These are phyloP conservation scores for Staphylotrichum tortipilum DNA, from an alignment of 495 filamentous ascomycete species.

Conservation along the genomic window DNA sequence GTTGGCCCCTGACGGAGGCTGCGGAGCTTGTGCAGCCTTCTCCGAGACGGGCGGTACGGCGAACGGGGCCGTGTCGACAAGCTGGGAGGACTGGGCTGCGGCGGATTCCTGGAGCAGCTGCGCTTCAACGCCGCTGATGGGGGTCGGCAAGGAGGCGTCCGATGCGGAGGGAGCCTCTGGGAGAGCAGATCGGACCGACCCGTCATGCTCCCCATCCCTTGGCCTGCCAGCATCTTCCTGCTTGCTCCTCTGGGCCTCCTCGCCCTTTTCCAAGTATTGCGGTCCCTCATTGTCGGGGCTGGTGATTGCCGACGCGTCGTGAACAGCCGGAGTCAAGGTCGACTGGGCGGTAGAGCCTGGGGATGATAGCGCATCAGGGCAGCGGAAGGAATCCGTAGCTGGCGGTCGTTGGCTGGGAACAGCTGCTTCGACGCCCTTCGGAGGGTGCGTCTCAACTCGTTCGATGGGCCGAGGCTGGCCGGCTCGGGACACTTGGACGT, in stretches of 20 bases:
- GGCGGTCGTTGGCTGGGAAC: slow-evolving; percentile 5
- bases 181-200: not conserved
- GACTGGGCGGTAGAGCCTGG: slow-evolving; percentile 38
- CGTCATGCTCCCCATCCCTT: slow-evolving; percentile 10
- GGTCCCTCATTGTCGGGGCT: slow-evolving; percentile 46
- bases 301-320: slow-evolving; percentile 42
- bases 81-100: slow-evolving; percentile 15
- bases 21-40: not conserved
- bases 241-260: slow-evolving; percentile 19
- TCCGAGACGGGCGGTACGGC: not conserved
- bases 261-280: slow-evolving; percentile 28
- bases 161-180: slow-evolving; percentile 8
- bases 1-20: not conserved
- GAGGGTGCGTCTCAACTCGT: not conserved
- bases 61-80: not conserved
- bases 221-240: not conserved
- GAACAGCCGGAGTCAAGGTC: slow-evolving; percentile 29
- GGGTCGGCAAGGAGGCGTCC: not conserved
- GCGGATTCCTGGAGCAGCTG: slow-evolving; percentile 36
- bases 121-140: slow-evolving; percentile 27
- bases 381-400: slow-evolving; percentile 13
- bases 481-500: not conserved
- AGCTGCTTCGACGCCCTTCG: slow-evolving; percentile 3
- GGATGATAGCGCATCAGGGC: slow-evolving; percentile 33
- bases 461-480: not conserved